These are phyloP conservation scores for Asterochloris erici DNA, from an alignment of 139 green algal species.

Conservation along the genomic window DNA sequence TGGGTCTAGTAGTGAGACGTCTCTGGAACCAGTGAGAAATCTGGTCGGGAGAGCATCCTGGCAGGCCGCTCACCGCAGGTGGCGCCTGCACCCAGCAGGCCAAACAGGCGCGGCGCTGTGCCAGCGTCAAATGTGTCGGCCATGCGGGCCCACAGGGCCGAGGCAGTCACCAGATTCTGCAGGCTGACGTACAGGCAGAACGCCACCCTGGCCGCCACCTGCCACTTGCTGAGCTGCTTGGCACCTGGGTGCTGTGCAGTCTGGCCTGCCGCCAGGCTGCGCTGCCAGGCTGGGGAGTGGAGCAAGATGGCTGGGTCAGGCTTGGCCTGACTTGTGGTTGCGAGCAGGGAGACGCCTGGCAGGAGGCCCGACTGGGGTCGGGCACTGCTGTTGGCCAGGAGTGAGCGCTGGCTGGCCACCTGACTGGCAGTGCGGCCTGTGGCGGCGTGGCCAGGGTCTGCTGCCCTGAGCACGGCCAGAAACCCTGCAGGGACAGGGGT, in stretches of 20 bases:
- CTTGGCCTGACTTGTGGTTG: neutral
- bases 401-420: too few relatives aligned
- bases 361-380: too few relatives aligned
- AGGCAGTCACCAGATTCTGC: constrained; percentile 70
- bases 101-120: constrained; percentile 54
- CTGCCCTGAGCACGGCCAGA: too few relatives aligned
- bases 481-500: too few relatives aligned
- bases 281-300: too few relatives aligned
- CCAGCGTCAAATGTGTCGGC: constrained; percentile 62
- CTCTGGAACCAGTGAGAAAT: neutral
- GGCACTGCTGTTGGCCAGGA: neutral
- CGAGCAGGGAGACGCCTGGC: neutral
- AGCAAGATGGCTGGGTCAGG: neutral
- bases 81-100: constrained; percentile 52
- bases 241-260: neutral
- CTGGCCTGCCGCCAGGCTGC: too few relatives aligned
- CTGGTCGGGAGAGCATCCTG: neutral
- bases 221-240: constrained; percentile 10
- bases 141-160: constrained; percentile 66
- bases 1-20: neutral
- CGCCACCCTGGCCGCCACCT: constrained; percentile 30
- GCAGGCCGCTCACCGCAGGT: constrained; percentile 11
- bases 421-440: too few relatives aligned
- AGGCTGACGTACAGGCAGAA: constrained; percentile 74
- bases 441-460: too few relatives aligned